phyloP scores from a whole-genome alignment of 2,329 filamentous ascomycete species.

The Cryphonectria naterciae region DNA sequence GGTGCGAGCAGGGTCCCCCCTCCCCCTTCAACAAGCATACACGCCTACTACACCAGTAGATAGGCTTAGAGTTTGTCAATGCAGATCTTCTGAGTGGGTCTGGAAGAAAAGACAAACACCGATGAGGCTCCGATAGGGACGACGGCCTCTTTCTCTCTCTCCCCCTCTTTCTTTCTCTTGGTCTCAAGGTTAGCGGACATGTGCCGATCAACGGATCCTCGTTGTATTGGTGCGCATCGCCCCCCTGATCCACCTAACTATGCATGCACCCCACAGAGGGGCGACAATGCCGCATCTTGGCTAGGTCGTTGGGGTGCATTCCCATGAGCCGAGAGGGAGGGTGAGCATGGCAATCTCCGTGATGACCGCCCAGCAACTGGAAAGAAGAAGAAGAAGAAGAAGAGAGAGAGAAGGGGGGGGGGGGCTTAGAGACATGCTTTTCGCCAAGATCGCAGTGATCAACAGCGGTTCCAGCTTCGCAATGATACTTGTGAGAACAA shows the following conservation, averaged over 20 bases:
- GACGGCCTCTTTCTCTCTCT: neutral
- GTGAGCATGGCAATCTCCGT: conserved; percentile 8
- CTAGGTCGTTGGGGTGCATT: conserved; percentile 18
- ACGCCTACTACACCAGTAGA: too few species aligned
- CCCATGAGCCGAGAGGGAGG: conserved; percentile 19
- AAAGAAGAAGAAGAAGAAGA: too few species aligned
- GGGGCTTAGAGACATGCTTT: neutral
- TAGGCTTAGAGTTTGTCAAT: neutral
- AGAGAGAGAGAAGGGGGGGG: neutral
- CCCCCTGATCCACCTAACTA: conserved; percentile 1
- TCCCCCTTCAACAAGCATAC: too few species aligned
- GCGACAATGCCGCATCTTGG: conserved; percentile 20
- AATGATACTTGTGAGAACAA: neutral
- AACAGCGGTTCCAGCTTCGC: neutral
- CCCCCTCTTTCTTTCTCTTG: neutral
- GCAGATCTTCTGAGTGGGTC: neutral
- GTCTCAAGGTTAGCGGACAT: neutral
- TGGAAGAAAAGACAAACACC: conserved; percentile 7
- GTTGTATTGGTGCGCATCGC: conserved; percentile 28
- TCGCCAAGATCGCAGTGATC: neutral
- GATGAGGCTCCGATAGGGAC: conserved; percentile 18
- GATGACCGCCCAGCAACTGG: neutral
- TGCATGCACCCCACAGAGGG: conserved; percentile 28
- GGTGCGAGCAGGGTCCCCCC: neutral
- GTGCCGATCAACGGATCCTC: conserved; percentile 5